phyloP scores from a whole-genome alignment of 768 basidiomycete genomes.

The Pisolithus orientalis region DNA sequence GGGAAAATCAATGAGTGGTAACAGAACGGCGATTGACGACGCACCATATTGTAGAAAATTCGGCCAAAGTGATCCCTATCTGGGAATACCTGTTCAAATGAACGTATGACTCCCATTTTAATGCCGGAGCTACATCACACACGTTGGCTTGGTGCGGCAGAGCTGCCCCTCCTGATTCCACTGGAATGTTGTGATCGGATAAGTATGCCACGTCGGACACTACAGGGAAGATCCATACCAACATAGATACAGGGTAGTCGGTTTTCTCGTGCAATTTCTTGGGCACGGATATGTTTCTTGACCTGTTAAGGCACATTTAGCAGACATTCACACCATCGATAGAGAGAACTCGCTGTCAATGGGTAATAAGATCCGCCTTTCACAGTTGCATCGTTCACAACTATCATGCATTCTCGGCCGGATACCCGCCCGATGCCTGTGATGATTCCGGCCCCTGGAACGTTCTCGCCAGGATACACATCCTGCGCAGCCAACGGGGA shows the following conservation, averaged over 20 bases:
- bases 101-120: conserved; percentile 1
- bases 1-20: conserved; percentile 7
- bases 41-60: conserved; percentile 95
- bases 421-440: conserved; percentile 78
- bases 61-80: conserved; percentile 94
- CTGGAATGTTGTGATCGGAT: conserved; percentile 32
- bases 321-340: not conserved
- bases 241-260: conserved; percentile 87
- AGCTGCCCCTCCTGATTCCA: conserved; percentile 92
- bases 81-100: conserved; percentile 60
- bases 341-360: conserved; percentile 48
- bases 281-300: conserved; percentile 93
- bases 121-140: conserved; percentile 4
- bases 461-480: conserved; percentile 67
- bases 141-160: conserved; percentile 88
- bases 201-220: not conserved
- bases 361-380: conserved; percentile 94
- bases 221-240: conserved; percentile 43
- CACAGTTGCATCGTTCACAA: conserved; percentile 93
- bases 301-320: conserved; percentile 39
- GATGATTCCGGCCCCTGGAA: conserved; percentile 88
- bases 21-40: conserved; percentile 1
- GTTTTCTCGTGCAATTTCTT: conserved; percentile 91
- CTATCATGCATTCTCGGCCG: conserved; percentile 79
- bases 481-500: conserved; percentile 82